These are phyloP conservation scores for Fraxinus velutina DNA, from an alignment of 305 asterid species.

Conservation along the genomic window DNA sequence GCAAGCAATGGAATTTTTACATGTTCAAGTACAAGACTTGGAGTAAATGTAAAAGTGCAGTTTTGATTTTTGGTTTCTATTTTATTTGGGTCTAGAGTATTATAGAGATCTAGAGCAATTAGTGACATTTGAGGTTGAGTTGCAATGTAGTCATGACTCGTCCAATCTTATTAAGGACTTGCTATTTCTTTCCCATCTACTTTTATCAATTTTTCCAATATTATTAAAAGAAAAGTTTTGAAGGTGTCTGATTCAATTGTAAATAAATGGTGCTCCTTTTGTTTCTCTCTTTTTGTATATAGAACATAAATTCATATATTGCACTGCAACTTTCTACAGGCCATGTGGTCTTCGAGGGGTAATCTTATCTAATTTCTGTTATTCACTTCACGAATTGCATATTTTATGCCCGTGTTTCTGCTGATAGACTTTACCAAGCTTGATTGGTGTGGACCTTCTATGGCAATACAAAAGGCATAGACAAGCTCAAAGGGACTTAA, in stretches of 20 bases:
- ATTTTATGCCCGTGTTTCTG: not conserved
- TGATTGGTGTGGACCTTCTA: not conserved
- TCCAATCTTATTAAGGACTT: slow-evolving; percentile 26
- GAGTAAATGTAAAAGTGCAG: slow-evolving; percentile 41
- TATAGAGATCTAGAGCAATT: slow-evolving; percentile 32
- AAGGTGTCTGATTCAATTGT: slow-evolving; percentile 22
- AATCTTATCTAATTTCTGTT: not conserved
- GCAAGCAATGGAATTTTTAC: slow-evolving; percentile 32
- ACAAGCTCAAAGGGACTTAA: not conserved
- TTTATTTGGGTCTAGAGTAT: slow-evolving; percentile 32
- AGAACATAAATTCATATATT: slow-evolving; percentile 5
- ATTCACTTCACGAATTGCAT: not conserved
- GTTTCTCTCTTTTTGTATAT: not conserved
- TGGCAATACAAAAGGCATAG: not conserved
- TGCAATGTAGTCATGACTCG: slow-evolving; percentile 20
- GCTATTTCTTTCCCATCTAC: slow-evolving; percentile 1
- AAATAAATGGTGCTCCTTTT: slow-evolving; percentile 8
- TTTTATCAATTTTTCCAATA: slow-evolving; percentile 22
- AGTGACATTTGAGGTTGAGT: slow-evolving; percentile 27
- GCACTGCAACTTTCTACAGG: not conserved
- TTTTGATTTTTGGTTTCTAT: slow-evolving; percentile 45
- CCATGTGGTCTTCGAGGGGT: not conserved
- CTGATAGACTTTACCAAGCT: not conserved
- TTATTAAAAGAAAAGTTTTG: slow-evolving; percentile 22
- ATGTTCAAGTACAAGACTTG: slow-evolving; percentile 33